These are phyloP conservation scores for Fusarium goolgardi DNA, from an alignment of 2,329 filamentous ascomycete species.

Conservation along the genomic window DNA sequence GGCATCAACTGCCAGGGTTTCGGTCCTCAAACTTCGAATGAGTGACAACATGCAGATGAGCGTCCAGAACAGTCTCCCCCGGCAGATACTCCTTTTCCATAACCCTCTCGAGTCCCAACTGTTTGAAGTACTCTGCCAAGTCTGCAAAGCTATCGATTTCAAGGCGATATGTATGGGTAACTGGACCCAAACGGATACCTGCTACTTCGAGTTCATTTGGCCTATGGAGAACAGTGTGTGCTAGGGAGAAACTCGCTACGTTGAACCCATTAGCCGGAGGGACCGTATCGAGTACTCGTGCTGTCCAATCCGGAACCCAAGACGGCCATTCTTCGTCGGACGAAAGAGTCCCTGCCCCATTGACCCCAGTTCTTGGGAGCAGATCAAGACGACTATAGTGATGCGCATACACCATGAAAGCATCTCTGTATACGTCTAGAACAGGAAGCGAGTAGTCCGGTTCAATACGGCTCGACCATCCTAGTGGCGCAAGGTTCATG, in stretches of 20 bases:
- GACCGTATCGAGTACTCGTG: neutral
- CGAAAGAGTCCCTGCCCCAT: neutral
- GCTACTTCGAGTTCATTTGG: neutral
- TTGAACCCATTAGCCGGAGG: neutral
- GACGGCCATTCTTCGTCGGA: neutral
- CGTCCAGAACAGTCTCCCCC: neutral
- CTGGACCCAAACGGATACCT: neutral
- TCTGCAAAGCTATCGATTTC: neutral
- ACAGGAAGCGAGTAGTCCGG: neutral
- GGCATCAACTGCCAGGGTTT: neutral
- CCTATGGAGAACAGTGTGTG: neutral
- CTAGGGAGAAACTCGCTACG: neutral
- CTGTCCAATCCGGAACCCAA: neutral
- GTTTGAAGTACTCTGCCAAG: neutral
- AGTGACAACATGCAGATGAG: neutral
- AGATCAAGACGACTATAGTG: neutral
- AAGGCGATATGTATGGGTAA: neutral
- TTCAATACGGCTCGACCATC: neutral
- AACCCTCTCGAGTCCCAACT: neutral
- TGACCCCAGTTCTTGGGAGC: neutral
- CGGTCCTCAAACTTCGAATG: neutral
- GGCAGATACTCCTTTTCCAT: neutral
- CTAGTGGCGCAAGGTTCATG: neutral
- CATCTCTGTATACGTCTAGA: neutral
- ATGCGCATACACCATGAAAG: neutral